Evolutionary conservation across 768 basidiomycete genomes (phyloP), one percentile per base, ranked within the genome.

Genomic region (Pleurotus tuoliensis): DNA sequence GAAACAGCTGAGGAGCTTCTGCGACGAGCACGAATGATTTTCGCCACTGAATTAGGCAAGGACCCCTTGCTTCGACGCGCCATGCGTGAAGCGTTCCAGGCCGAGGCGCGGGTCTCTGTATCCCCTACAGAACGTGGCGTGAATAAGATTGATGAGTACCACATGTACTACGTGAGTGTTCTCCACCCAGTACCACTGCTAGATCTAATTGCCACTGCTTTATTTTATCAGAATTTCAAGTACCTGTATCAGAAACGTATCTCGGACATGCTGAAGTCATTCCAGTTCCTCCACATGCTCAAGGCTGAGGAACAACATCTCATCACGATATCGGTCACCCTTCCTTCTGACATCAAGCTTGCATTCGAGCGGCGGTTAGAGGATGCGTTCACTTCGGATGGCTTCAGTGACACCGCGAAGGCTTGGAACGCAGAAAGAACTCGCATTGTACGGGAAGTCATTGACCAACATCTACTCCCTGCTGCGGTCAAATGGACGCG

Each of bases 401-500:
- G 84, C 61, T 88, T 90, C 70, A 88, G 87, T 47, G 92, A 94
- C 55, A 82, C 89, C 13, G 89, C 93, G 2, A 84, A 84, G 59
- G 86, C 88, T 9, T 99, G 97, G 97, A 98, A 98, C 66, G 86
- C 82, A 55, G 83, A 95, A 61, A 84, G 97, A 43, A 76, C 82
- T 43, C 81, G 83, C 22, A 83, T 97, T 45, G 81, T 97, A 45
- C 82, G 87, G 56, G 88, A 92, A 57, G 86, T 87, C 11, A 68
- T 97, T 18, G 82, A 91, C 25, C 84, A 89, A 52, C 84, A 90
- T 67, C 78, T 98, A n/a, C 71, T 97, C 40, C 94, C 94, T 8
- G 73, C 84, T 55, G 94, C 86, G 1, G 77, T 82, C n/a, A 92
- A 90, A 64, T 98, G 94, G 93, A 81, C 86, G 4, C 82, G 90